Percentiles rank a stretch among this genome's conserved stretches.
These are phyloP conservation scores for Annulohypoxylon truncatum DNA, from an alignment of 2,329 filamentous ascomycete genomes.

Conservation along the genomic window DNA sequence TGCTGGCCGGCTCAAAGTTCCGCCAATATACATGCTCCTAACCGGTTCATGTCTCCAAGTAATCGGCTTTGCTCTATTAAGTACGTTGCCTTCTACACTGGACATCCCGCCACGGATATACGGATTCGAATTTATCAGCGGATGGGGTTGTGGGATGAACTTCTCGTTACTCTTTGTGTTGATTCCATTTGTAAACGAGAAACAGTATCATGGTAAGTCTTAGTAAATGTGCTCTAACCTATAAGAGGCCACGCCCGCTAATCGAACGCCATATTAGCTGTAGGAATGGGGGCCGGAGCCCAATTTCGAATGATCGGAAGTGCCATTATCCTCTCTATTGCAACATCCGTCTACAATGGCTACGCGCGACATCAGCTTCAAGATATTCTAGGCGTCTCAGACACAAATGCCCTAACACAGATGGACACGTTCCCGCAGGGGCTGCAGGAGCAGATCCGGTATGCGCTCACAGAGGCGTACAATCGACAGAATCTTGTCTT, in stretches of 20 bases:
- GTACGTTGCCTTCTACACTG: conserved; percentile 6
- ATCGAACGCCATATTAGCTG: conserved; percentile 37
- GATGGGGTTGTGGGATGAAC: conserved; percentile 35
- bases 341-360: conserved; percentile 40
- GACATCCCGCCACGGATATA: conserved; percentile 26
- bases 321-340: conserved; percentile 32
- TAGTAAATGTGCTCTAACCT: too few relatives aligned
- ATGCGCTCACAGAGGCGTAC: conserved; percentile 33
- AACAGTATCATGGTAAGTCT: conserved; percentile 37
- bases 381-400: conserved; percentile 10
- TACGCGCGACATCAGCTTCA: conserved; percentile 19
- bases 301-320: conserved; percentile 44
- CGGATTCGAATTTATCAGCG: conserved; percentile 32
- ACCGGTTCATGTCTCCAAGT: conserved; percentile 28
- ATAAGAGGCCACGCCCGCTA: too few relatives aligned
- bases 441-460: conserved; percentile 24
- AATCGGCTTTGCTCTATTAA: conserved; percentile 33
- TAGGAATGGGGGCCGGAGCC: conserved; percentile 34
- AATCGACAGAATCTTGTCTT: conserved; percentile 39
- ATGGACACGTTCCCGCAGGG: conserved; percentile 15
- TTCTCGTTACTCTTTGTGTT: conserved; percentile 28
- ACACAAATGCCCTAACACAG: background rate
- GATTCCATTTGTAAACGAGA: conserved; percentile 22
- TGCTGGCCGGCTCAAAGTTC: conserved; percentile 28
- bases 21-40: conserved; percentile 29